Evolutionary conservation across 192 early-diverging fungal species (phyloP), one percentile per base, ranked within the genome.

Genomic region (Geranomyces variabilis): DNA sequence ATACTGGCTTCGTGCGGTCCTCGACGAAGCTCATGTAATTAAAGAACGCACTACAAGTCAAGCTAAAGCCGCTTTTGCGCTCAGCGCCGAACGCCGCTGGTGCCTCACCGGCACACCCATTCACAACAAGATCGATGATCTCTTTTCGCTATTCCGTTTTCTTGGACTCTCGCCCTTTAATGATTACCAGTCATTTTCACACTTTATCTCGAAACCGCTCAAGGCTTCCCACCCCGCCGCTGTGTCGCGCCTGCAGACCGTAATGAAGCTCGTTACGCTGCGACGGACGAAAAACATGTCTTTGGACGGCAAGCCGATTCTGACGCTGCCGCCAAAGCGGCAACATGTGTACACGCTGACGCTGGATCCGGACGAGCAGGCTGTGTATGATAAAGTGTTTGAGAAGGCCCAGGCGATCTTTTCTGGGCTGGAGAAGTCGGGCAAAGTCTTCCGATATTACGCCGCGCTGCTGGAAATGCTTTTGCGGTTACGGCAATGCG

Each of bases 1-100:
- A 2, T 84, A 93, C 45, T 98, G 93, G 88, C 87, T 90, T 70
- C 81, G 96, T 36, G 82, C 96, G 15, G 89, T 98, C n/a, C 74
- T 98, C 68, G 96, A 98, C 67, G 96, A 98, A 76, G 96, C 96
- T 0, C 96, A 98, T 77, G 85, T 88, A 21, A 96, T 98, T 67
- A 96, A 96, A 65, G 90, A 91, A 67, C 78, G 88, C 10, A 81
- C 81, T 55, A 95, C 91, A 29, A 77, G 85, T 49, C 91, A 93
- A 21, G 81, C 91, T 4, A 88, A 89, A 60, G 93, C 92, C 0
- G 88, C 90, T 17, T 86, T 84, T 67, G 83, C 86, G 10, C 65
- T 98, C 15, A 78, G 76, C 9, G 90, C 90, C 15, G 75, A 80
- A 33, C 76, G 90, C 15, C 81, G 94, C 21, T 98, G 96, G 96